phyloP scores from a whole-genome alignment of 1,139 yeast genomes.

The Diutina pseudorugosa region DNA sequence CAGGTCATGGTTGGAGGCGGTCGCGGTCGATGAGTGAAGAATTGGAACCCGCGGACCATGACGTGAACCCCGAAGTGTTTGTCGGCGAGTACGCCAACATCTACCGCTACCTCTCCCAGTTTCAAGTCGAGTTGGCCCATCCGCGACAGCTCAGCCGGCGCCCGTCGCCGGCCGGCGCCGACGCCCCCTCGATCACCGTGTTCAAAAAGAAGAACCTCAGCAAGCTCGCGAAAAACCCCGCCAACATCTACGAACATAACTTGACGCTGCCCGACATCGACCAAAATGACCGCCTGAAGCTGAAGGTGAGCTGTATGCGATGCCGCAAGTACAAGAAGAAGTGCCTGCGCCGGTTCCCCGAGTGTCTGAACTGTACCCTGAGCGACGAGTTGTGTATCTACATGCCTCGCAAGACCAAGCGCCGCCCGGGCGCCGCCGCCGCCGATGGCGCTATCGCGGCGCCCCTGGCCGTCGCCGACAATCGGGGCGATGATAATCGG shows the following conservation, averaged over 20 bases:
- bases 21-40: constrained; percentile 1
- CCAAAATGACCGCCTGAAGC: not conserved
- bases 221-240: not conserved
- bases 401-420: constrained; percentile 1
- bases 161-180: not conserved
- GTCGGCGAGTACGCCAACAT: constrained; percentile 4
- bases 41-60: constrained; percentile 2
- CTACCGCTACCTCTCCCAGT: not conserved
- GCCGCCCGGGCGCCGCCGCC: not conserved
- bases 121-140: not conserved
- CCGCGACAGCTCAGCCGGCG: not conserved
- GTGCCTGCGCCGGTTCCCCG: constrained; percentile 2
- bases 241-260: constrained; percentile 3
- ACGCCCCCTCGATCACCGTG: not conserved
- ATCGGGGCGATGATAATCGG: not conserved
- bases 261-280: constrained; percentile 3
- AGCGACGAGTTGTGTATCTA: constrained; percentile 3
- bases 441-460: not conserved
- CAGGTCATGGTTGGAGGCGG: constrained; percentile 1
- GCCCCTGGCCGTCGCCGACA: not conserved
- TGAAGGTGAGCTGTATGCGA: constrained; percentile 2
- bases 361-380: constrained; percentile 1
- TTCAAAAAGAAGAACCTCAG: constrained; percentile 2
- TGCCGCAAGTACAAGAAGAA: constrained; percentile 4
- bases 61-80: constrained; percentile 1